Evolutionary conservation across 768 basidiomycete genomes (phyloP), one percentile per base, ranked within the genome.

Genomic region (Leccinum obscurum): DNA sequence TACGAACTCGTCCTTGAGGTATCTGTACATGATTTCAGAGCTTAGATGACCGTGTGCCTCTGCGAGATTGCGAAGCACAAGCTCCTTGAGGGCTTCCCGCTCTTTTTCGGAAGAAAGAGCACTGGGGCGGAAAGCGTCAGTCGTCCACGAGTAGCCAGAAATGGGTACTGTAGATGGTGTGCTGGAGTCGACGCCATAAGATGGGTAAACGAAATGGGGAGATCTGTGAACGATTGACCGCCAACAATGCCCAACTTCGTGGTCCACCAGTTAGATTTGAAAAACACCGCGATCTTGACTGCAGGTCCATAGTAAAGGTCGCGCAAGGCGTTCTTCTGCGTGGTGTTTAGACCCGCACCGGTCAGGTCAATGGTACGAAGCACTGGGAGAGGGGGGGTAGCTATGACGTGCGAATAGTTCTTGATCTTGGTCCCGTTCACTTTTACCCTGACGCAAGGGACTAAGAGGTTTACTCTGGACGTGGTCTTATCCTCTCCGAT

Each of bases 251-350:
- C 65, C 41, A 75, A 39, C 24, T 60, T 62, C 1, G 65, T 72
- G 24, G 64, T 72, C 81, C 81, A 82, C 81, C 81, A 82, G 3
- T 72, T 58, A 1, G 71, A 65, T 60, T 72, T 70, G 70, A 83
- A 83, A 57, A 76, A 74, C 37, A 83, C 55, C 10, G 69, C 81
- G 41, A 83, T 69, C 68, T 83, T 83, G 65, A 71, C 69, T 3
- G 77, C 65, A 4, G 75, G 62, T 11, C 68, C 72, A 50, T 81
- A 82, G 30, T 67, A 56, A 28, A 82, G 64, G 5, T 68, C 48
- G 8, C 80, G 78, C 39, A 83, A 65, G 0, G 79, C 79, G 2
- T 70, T 76, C 46, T 20, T 62, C 59, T 80, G 80, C 64, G 63
- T 54, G 32, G 62, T 54, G 24, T 62, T 63, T 34, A 81, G 62